These are phyloP conservation scores for Alternaria solani DNA, from an alignment of 2,329 filamentous ascomycete species.

Conservation along the genomic window DNA sequence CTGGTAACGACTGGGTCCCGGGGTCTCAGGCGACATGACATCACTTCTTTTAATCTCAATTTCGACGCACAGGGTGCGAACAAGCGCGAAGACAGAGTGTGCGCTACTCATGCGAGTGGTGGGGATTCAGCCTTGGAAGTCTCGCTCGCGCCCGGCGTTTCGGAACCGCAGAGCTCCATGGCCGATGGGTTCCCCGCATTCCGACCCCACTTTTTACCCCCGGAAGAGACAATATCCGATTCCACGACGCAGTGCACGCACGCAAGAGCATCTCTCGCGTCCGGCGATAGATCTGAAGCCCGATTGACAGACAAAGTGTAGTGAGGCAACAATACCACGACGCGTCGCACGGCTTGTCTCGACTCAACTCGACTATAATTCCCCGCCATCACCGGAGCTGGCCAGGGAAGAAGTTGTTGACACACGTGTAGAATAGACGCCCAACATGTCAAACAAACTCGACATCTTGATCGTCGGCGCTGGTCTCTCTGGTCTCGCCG, in stretches of 20 bases:
- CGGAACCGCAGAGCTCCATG: neutral
- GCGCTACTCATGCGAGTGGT: neutral
- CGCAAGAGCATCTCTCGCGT: neutral
- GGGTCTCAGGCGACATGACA: neutral
- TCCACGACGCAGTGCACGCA: neutral
- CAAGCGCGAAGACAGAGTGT: neutral
- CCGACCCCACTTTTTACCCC: neutral
- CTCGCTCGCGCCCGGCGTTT: neutral
- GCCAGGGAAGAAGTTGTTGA: neutral
- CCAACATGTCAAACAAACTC: slow-evolving; percentile 15
- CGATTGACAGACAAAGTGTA: neutral
- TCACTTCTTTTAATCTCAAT: neutral
- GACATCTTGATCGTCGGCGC: slow-evolving; percentile 48
- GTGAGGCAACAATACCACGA: neutral
- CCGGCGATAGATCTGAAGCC: neutral
- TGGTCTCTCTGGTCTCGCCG: slow-evolving; percentile 55
- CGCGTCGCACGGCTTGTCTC: neutral
- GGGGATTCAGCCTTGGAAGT: neutral
- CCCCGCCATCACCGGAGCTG: neutral
- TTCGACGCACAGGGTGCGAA: neutral
- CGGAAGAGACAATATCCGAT: neutral
- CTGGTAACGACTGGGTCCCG: neutral
- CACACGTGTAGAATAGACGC: neutral
- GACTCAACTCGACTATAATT: neutral
- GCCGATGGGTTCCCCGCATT: neutral